A percentile compares a stretch with the other conserved stretches of the same genome.
These are phyloP conservation scores for Clonostachys byssicola DNA, from an alignment of 2,329 filamentous ascomycete genomes.

Conservation along the genomic window DNA sequence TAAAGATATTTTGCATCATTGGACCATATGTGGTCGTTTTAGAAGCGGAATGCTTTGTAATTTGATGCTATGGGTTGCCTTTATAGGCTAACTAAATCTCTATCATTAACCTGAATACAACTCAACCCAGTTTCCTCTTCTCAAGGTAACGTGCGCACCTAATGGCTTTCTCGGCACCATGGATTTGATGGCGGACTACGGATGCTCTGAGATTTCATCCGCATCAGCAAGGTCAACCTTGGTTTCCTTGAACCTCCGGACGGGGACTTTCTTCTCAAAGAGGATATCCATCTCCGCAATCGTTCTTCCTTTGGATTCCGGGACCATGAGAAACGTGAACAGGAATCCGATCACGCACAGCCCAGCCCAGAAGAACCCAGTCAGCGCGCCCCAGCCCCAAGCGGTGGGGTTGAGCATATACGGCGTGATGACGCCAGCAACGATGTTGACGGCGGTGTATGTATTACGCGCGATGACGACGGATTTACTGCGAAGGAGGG, in stretches of 20 bases:
- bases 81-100: too few species aligned
- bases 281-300: conserved; percentile 14
- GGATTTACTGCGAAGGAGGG: conserved; percentile 23
- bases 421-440: conserved; percentile 9
- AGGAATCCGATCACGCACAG: conserved; percentile 6
- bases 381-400: conserved; percentile 11
- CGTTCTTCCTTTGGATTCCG: conserved; percentile 14
- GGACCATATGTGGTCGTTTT: too few species aligned
- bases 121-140: too few species aligned
- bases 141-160: too few species aligned
- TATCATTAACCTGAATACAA: too few species aligned
- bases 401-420: conserved; percentile 15
- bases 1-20: too few species aligned
- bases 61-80: too few species aligned
- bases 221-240: conserved; percentile 1
- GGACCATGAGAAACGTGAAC: conserved; percentile 15
- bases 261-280: conserved; percentile 20
- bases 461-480: conserved; percentile 17
- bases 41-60: too few species aligned
- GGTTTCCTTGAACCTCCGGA: conserved; percentile 28
- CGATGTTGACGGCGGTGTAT: conserved; percentile 14
- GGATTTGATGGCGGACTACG: too few species aligned
- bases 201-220: neutral
- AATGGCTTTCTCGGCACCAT: too few species aligned
- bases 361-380: conserved; percentile 12